phyloP scores from a whole-genome alignment of 352 stramenopile genomes.

The Thalassiosira livingstoniorum region DNA sequence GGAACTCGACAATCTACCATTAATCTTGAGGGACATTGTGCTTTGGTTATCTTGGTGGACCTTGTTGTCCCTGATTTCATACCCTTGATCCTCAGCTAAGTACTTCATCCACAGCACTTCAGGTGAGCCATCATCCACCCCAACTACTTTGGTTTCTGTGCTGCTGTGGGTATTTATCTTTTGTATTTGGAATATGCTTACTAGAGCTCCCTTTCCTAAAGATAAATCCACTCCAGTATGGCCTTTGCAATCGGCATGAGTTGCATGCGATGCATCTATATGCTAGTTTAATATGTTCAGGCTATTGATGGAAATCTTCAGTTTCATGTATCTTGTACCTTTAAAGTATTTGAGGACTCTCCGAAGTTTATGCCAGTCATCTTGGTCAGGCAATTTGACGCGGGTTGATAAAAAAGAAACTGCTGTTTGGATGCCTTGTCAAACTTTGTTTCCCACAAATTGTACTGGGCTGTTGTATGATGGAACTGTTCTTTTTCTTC shows the following conservation, averaged over 20 bases:
- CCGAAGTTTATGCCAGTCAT: too few species aligned
- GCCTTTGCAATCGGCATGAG: constrained; percentile 5
- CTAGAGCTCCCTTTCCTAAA: background rate
- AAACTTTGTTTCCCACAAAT: constrained; percentile 38
- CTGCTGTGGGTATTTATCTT: too few species aligned
- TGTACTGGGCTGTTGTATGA: constrained; percentile 39
- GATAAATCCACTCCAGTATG: constrained; percentile 10
- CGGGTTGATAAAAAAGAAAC: constrained; percentile 51
- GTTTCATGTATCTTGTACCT: constrained; percentile 14
- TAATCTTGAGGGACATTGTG: too few species aligned
- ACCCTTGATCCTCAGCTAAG: too few species aligned
- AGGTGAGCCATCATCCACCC: too few species aligned
- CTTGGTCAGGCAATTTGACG: too few species aligned
- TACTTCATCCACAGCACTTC: too few species aligned
- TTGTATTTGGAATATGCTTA: constrained; percentile 1
- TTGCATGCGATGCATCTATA: constrained; percentile 5
- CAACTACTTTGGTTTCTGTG: too few species aligned
- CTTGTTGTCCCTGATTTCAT: too few species aligned
- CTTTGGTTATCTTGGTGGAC: too few species aligned
- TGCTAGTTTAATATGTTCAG: constrained; percentile 5
- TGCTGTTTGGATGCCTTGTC: constrained; percentile 36
- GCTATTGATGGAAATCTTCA: constrained; percentile 13
- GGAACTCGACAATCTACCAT: too few species aligned
- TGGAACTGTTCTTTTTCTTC: constrained; percentile 23
- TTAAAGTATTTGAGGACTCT: constrained; percentile 45